A percentile compares a stretch with the other conserved stretches of the same genome.
Evolutionary conservation across 352 stramenopile genomes (phyloP).

Genomic region (Pythium phragmiticola): DNA sequence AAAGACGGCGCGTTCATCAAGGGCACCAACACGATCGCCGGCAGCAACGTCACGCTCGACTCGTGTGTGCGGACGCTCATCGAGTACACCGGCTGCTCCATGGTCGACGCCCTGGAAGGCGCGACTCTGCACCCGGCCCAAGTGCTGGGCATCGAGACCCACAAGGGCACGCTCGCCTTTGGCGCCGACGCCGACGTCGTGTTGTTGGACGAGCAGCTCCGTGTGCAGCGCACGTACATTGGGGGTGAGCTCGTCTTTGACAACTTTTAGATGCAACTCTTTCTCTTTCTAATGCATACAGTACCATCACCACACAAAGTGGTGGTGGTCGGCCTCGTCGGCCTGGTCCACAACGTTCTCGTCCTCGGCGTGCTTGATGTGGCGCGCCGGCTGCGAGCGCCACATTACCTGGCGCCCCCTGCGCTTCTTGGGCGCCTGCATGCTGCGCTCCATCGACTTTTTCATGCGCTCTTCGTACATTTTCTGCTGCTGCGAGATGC

Average conservation of each 20-base stretch:
- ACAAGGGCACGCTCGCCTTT: constrained; percentile 74
- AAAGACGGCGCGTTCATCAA: constrained; percentile 43
- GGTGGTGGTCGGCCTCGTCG: constrained; percentile 80
- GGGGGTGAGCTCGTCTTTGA: constrained; percentile 61
- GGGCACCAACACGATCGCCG: constrained; percentile 82
- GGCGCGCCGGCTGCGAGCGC: constrained; percentile 79
- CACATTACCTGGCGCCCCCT: constrained; percentile 93
- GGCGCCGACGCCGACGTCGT: constrained; percentile 84
- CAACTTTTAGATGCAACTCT: constrained; percentile 5
- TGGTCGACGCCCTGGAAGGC: constrained; percentile 70
- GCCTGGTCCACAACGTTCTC: constrained; percentile 80
- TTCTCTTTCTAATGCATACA: not conserved
- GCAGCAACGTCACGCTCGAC: constrained; percentile 83
- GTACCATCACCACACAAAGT: constrained; percentile 70
- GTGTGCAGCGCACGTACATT: constrained; percentile 78
- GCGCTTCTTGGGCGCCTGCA: constrained; percentile 92
- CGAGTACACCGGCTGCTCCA: constrained; percentile 77
- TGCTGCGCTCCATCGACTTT: constrained; percentile 92
- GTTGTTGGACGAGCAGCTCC: constrained; percentile 67
- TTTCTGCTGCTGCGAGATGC: constrained; percentile 90
- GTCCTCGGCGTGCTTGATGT: constrained; percentile 75
- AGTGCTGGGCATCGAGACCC: constrained; percentile 51
- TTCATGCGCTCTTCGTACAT: constrained; percentile 94
- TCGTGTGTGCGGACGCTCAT: constrained; percentile 76
- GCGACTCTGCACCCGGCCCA: constrained; percentile 78